These are phyloP conservation scores for Salvia rosmarinus DNA, from an alignment of 257 asterid species.

Conservation along the genomic window DNA sequence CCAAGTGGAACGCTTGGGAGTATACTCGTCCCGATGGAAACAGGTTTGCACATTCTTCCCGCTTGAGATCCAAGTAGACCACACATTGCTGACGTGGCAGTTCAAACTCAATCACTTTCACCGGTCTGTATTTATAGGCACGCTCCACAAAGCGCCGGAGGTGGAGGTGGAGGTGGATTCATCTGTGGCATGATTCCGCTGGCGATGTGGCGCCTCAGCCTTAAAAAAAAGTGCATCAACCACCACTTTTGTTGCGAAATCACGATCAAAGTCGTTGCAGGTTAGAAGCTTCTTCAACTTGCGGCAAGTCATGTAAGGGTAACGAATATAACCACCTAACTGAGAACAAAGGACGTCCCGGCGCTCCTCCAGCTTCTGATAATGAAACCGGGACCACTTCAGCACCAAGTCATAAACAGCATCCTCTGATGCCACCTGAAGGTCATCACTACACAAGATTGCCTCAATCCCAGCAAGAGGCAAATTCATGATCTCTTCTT, in stretches of 20 bases:
- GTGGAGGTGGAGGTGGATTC: constrained; percentile 45
- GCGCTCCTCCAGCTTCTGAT: constrained; percentile 62
- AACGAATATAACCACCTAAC: constrained; percentile 66
- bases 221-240: constrained; percentile 79
- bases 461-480: constrained; percentile 91
- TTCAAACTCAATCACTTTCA: constrained; percentile 79
- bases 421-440: constrained; percentile 90
- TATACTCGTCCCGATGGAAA: constrained; percentile 82
- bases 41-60: constrained; percentile 68
- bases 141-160: constrained; percentile 66
- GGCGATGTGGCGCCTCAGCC: constrained; percentile 81
- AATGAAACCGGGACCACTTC: constrained; percentile 68
- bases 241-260: constrained; percentile 60
- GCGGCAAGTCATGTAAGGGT: constrained; percentile 73
- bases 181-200: constrained; percentile 59
- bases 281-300: constrained; percentile 71
- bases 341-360: constrained; percentile 60
- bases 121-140: constrained; percentile 81
- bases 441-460: constrained; percentile 75
- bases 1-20: constrained; percentile 90
- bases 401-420: constrained; percentile 78
- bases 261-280: constrained; percentile 71
- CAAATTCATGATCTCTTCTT: constrained; percentile 72
- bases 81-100: constrained; percentile 79
- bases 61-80: constrained; percentile 83